Evolutionary conservation across 176 grass and related monocot species (phyloP), one percentile per base, ranked within the genome.

Genomic region (Aegilops speltoides): DNA sequence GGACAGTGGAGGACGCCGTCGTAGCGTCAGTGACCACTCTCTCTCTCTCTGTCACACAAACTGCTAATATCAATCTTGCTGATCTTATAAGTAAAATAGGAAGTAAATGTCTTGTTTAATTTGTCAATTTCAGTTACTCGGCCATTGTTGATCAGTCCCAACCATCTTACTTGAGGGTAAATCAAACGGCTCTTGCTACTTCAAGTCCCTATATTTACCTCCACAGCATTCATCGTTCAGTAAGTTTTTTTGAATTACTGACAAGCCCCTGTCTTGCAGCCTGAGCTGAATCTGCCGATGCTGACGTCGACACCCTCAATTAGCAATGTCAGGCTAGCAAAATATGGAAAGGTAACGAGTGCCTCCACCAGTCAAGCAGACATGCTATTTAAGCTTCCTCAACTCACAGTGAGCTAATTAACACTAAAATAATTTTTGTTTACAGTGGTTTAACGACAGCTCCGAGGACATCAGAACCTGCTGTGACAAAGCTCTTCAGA

Each of bases 391-490:
- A 73, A 3, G 5, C 29, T 22, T 7, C 50, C 20, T 89, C 1
- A 82, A 86, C 29, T 56, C 46, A 33, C n/a, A 38, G 41, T 14
- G 2, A 77, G 13, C 62, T 85, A 16, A 77, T 22, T 56, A 22
- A 82, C 2, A 1, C 10, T 65, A 50, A 50, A 50, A 50, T 16
- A 50, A 1, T 16, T 50, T 50, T 50, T 50, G 14, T 68, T 71
- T 82, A 33, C 84, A 99, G 97, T 99, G 97, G 97, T 97, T 99
- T 66, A 94, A 94, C 80, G 97, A 99, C 81, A 90, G 94, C 22
- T 81, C 90, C 5, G 81, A 90, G 48, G 97, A 99, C 54, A 93
- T 99, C 71, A 88, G 87, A 83, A 86, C 32, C 64, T 99, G 94
- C 68, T 99, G 97, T 66, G 85, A 99, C 86, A 86, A 91, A 82